A percentile compares a stretch with the other conserved stretches of the same genome.
These are phyloP conservation scores for Arabis hirsuta DNA, from an alignment of 345 rosid species.

Conservation along the genomic window DNA sequence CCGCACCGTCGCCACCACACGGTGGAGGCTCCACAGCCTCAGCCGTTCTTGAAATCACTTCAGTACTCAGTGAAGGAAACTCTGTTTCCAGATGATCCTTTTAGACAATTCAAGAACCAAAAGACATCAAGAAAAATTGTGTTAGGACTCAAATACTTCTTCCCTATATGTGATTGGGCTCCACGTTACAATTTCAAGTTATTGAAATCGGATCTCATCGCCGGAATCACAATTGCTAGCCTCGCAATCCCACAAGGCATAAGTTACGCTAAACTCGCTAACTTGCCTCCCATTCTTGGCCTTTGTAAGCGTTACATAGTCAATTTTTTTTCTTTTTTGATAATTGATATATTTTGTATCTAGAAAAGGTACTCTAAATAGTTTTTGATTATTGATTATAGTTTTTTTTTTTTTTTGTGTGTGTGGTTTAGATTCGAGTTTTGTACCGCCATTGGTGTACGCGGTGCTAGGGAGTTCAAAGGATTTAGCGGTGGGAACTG, in stretches of 20 bases:
- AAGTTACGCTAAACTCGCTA: constrained; percentile 87
- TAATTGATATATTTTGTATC: neutral
- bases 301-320: constrained; percentile 61
- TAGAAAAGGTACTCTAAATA: neutral
- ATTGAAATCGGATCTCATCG: constrained; percentile 76
- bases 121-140: constrained; percentile 53
- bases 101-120: constrained; percentile 81
- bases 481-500: constrained; percentile 92
- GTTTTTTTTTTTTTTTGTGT: neutral
- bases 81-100: constrained; percentile 90
- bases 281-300: constrained; percentile 92
- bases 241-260: constrained; percentile 98
- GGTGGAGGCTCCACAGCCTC: constrained; percentile 73
- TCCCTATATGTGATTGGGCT: constrained; percentile 89
- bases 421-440: constrained; percentile 76
- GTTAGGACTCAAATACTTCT: constrained; percentile 66
- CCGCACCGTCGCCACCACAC: constrained; percentile 50
- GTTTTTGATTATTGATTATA: neutral
- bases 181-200: constrained; percentile 78
- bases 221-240: constrained; percentile 95
- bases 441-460: constrained; percentile 88
- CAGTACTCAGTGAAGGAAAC: constrained; percentile 73
- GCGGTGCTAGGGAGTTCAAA: constrained; percentile 96
- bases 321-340: neutral
- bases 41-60: constrained; percentile 72